These are phyloP conservation scores for Globisporangium iwayamae DNA, from an alignment of 352 stramenopile genomes.

Conservation along the genomic window DNA sequence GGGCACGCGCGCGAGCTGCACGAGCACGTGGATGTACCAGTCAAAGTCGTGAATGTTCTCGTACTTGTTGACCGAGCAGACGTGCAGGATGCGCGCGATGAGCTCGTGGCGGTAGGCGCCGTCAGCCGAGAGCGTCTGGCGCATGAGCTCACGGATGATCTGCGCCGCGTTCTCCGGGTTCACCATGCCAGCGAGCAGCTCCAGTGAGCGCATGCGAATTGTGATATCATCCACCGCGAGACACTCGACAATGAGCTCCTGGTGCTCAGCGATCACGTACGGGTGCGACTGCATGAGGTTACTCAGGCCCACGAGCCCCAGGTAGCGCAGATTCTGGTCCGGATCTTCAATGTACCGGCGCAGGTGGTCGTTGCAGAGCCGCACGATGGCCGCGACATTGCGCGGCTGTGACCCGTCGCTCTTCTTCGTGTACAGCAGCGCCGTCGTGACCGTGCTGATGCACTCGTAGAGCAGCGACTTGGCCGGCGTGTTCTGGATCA, in stretches of 20 bases:
- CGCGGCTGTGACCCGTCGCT: conserved; percentile 93
- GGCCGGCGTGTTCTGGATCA: conserved; percentile 96
- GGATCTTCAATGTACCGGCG: conserved; percentile 95
- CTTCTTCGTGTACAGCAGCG: conserved; percentile 95
- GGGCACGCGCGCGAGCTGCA: conserved; percentile 92
- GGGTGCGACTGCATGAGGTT: conserved; percentile 96
- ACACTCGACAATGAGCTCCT: conserved; percentile 95
- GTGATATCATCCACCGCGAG: conserved; percentile 98
- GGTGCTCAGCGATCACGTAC: conserved; percentile 93
- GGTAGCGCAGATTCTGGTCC: conserved; percentile 99
- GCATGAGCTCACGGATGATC: conserved; percentile 95
- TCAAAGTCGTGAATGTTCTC: conserved; percentile 96
- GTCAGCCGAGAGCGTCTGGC: conserved; percentile 93
- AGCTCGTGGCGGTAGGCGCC: conserved; percentile 95
- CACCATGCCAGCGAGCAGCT: conserved; percentile 95
- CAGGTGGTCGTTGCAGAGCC: conserved; percentile 95
- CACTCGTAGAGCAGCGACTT: conserved; percentile 99
- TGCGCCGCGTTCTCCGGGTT: conserved; percentile 94
- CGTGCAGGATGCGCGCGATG: conserved; percentile 94
- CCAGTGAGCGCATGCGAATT: conserved; percentile 96
- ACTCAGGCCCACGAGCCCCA: conserved; percentile 96
- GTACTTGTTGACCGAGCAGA: conserved; percentile 98
- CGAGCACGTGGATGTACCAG: conserved; percentile 98
- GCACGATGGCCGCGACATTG: conserved; percentile 92
- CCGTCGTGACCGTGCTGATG: conserved; percentile 96